Evolutionary conservation across 352 stramenopile species (phyloP).

Genomic region (Phytophthora sp.): DNA sequence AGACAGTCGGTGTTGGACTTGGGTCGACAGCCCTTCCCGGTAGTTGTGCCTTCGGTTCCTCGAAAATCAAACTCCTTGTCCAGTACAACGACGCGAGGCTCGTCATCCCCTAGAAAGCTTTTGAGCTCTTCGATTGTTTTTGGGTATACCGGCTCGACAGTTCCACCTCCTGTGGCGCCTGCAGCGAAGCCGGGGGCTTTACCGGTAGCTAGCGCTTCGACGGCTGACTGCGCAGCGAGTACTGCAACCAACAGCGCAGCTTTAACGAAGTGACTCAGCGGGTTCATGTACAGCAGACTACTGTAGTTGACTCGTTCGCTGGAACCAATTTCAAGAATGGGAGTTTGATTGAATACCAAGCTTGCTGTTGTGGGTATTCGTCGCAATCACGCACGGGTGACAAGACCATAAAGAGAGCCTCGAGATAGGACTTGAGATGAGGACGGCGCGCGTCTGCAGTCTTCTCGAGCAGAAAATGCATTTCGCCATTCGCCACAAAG

Average conservation of each 20-base stretch:
- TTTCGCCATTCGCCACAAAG: too few species aligned
- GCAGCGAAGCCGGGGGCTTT: slow-evolving; percentile 30
- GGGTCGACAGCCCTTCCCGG: slow-evolving; percentile 39
- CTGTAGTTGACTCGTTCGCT: too few species aligned
- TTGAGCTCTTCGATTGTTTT: slow-evolving; percentile 37
- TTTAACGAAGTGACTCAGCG: too few species aligned
- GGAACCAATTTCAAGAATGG: too few species aligned
- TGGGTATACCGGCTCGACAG: slow-evolving; percentile 27
- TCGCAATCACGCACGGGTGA: too few species aligned
- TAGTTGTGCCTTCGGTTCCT: slow-evolving; percentile 35
- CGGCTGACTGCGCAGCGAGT: background rate
- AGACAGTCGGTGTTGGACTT: slow-evolving; percentile 39
- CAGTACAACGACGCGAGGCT: slow-evolving; percentile 44
- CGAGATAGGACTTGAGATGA: too few species aligned
- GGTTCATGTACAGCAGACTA: too few species aligned
- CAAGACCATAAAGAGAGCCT: too few species aligned
- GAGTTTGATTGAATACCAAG: too few species aligned
- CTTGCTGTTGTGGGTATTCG: too few species aligned
- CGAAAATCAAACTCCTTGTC: slow-evolving; percentile 45
- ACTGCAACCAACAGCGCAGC: background rate
- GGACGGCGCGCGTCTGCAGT: too few species aligned
- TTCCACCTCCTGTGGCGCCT: slow-evolving; percentile 44
- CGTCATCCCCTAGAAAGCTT: slow-evolving; percentile 24
- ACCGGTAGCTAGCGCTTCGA: background rate
- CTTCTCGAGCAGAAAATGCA: too few species aligned